A percentile compares a stretch with the other conserved stretches of the same genome.
Conservation (phyloP, 306 rosid genomes). For the Argentina anserina region DNA sequence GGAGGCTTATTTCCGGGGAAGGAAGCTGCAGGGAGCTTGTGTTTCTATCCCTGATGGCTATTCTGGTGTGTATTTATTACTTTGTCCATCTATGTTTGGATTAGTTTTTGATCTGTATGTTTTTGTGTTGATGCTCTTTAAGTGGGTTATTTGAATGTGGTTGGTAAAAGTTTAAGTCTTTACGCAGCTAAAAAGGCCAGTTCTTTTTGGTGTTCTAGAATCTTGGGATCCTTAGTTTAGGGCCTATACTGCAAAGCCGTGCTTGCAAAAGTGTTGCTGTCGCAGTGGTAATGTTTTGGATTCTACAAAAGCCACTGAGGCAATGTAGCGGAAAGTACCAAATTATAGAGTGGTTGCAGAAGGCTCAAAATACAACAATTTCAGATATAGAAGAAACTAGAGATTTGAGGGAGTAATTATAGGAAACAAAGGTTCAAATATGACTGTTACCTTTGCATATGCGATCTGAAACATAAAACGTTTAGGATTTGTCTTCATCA, state of each 20-base stretch:
- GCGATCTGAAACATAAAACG: background rate
- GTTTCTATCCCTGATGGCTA: constrained; percentile 59
- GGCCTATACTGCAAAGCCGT: background rate
- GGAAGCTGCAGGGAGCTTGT: constrained; percentile 68
- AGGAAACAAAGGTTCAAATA: background rate
- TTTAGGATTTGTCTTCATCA: background rate
- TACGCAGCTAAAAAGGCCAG: background rate
- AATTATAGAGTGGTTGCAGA: too few relatives aligned
- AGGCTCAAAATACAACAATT: too few relatives aligned
- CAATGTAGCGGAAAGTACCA: too few relatives aligned
- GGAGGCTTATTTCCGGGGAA: constrained; percentile 84
- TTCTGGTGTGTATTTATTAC: constrained; percentile 38
- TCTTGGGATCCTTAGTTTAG: background rate
- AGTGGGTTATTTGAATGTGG: background rate
- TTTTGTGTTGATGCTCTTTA: background rate
- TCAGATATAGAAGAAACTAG: too few relatives aligned
- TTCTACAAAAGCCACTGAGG: too few relatives aligned
- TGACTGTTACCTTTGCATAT: background rate
- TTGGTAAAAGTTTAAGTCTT: background rate
- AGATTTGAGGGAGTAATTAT: too few relatives aligned
- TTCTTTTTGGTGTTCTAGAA: too few relatives aligned
- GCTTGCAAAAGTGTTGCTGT: background rate
- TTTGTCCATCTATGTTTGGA: background rate
- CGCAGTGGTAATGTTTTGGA: too few relatives aligned
- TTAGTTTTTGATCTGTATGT: background rate